These are phyloP conservation scores for Gentiana straminea DNA, from an alignment of 257 asterid species.

Conservation along the genomic window DNA sequence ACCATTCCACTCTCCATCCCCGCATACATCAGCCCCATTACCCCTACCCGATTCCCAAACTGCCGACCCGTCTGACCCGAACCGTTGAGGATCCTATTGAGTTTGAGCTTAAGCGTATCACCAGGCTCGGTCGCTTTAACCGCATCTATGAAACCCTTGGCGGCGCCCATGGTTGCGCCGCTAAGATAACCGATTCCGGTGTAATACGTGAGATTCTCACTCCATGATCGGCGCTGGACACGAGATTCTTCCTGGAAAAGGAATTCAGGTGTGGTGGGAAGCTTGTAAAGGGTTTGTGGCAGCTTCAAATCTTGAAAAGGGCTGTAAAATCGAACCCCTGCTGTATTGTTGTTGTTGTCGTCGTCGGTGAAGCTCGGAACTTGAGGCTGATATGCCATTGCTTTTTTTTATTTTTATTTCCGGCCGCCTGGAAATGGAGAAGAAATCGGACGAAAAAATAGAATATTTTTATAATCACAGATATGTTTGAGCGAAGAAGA, in stretches of 20 bases:
- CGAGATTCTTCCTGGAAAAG: constrained; percentile 72
- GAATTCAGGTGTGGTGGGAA: constrained; percentile 77
- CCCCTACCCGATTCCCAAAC: constrained; percentile 75
- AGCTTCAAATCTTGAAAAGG: constrained; percentile 73
- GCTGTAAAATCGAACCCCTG: constrained; percentile 52
- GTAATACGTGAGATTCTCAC: constrained; percentile 80
- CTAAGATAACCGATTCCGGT: constrained; percentile 76
- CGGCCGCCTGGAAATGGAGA: not conserved
- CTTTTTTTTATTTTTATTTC: not conserved
- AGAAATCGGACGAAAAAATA: not conserved
- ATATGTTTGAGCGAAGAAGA: constrained; percentile 3
- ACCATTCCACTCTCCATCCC: constrained; percentile 86
- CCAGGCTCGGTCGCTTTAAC: constrained; percentile 61
- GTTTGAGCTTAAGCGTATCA: constrained; percentile 63
- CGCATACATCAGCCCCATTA: constrained; percentile 69
- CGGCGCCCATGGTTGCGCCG: constrained; percentile 66
- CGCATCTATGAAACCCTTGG: constrained; percentile 52
- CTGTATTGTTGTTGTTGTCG: constrained; percentile 21
- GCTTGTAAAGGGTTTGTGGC: constrained; percentile 58
- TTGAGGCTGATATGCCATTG: constrained; percentile 66
- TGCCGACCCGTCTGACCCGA: constrained; percentile 73
- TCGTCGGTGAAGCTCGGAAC: constrained; percentile 29
- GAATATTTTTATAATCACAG: not conserved
- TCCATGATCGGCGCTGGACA: constrained; percentile 89
- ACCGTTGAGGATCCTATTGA: constrained; percentile 68